Conservation (phyloP, 2,329 filamentous ascomycete genomes). For the Cercospora zeina region DNA sequence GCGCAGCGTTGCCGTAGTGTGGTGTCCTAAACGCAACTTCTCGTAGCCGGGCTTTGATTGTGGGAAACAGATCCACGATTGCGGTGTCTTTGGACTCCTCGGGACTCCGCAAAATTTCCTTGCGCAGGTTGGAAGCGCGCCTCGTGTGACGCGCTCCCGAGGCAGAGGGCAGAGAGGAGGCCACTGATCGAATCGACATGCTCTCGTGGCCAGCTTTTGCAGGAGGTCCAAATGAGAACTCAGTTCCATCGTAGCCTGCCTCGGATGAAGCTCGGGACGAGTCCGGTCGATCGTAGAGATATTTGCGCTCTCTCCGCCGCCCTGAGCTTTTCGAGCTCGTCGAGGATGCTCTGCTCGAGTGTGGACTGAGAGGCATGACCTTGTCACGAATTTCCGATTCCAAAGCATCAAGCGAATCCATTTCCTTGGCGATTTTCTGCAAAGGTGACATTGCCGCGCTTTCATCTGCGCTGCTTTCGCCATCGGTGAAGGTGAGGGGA, state of each 20-base stretch:
- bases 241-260: conserved; percentile 40
- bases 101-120: conserved; percentile 78
- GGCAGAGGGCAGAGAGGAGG: conserved; percentile 45
- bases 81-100: conserved; percentile 60
- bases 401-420: conserved; percentile 61
- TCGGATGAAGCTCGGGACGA: conserved; percentile 41
- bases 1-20: conserved; percentile 49
- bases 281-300: conserved; percentile 51
- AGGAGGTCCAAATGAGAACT: conserved; percentile 44
- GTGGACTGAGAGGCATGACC: conserved; percentile 66
- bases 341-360: conserved; percentile 65
- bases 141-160: conserved; percentile 30
- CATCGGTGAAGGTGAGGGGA: conserved; percentile 47
- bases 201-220: conserved; percentile 40
- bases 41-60: conserved; percentile 73
- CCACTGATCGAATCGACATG: conserved; percentile 49
- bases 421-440: conserved; percentile 71
- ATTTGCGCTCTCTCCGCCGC: conserved; percentile 43
- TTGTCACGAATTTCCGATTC: conserved; percentile 56
- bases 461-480: conserved; percentile 74
- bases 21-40: conserved; percentile 80
- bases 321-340: conserved; percentile 58
- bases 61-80: conserved; percentile 80
- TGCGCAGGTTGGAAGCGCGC: conserved; percentile 69
- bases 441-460: conserved; percentile 63